Evolutionary conservation across 768 basidiomycete species (phyloP).

Genomic region (Lactarius vividus): DNA sequence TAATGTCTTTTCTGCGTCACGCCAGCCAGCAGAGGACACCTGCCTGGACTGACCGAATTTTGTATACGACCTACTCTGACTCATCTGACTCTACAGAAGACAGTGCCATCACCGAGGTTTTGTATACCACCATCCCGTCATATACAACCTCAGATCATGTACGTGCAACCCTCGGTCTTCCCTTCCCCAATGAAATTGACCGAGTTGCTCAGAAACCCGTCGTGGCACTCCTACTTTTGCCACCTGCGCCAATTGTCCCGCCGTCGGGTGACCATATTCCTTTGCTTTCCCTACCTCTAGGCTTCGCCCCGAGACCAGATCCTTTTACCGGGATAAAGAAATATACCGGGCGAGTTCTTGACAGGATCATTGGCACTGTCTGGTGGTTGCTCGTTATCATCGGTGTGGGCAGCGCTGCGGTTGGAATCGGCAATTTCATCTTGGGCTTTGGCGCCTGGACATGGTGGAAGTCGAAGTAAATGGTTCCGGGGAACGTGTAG

Average conservation of each 20-base stretch:
- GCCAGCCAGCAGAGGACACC: conserved; percentile 68
- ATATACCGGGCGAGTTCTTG: conserved; percentile 61
- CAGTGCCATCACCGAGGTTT: conserved; percentile 57
- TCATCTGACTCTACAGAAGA: conserved; percentile 48
- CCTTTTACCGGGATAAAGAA: conserved; percentile 54
- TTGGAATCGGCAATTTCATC: conserved; percentile 71
- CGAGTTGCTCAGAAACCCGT: conserved; percentile 71
- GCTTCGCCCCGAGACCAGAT: conserved; percentile 54
- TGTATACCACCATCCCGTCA: conserved; percentile 79
- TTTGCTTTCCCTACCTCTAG: conserved; percentile 47
- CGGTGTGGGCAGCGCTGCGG: conserved; percentile 70
- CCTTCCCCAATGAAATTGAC: conserved; percentile 11
- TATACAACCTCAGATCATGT: conserved; percentile 92
- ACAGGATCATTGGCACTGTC: conserved; percentile 69
- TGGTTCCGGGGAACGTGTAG: conserved; percentile 12
- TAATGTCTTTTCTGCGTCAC: neutral
- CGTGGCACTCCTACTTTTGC: conserved; percentile 66
- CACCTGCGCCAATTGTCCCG: conserved; percentile 37
- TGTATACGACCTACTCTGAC: conserved; percentile 78
- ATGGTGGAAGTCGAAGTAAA: conserved; percentile 38
- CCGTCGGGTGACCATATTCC: conserved; percentile 36
- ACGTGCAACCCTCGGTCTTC: conserved; percentile 32
- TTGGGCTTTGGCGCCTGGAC: conserved; percentile 65
- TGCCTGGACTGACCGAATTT: conserved; percentile 90
- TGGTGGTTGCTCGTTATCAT: conserved; percentile 78